These are phyloP conservation scores for Kodamaea lidongshanica DNA, from an alignment of 805 yeast species.

Conservation along the genomic window DNA sequence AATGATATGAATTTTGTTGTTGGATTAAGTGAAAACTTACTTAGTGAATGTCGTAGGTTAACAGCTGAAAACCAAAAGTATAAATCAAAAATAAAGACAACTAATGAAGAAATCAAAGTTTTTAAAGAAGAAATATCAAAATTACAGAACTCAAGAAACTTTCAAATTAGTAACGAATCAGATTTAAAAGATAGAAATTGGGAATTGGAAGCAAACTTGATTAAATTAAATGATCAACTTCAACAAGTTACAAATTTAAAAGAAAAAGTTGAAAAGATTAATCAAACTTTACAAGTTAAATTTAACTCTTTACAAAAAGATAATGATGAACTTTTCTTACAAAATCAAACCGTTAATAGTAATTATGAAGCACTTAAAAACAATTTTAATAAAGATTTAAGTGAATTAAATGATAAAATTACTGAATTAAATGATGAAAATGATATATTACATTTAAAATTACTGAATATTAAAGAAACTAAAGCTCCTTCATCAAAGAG, in stretches of 20 bases:
- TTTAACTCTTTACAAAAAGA: slow-evolving; percentile 34
- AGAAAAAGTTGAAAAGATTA: slow-evolving; percentile 27
- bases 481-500: slow-evolving; percentile 3
- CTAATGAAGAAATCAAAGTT: slow-evolving; percentile 38
- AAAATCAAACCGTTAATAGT: slow-evolving; percentile 35
- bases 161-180: slow-evolving; percentile 39
- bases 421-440: slow-evolving; percentile 65
- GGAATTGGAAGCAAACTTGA: slow-evolving; percentile 54
- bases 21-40: slow-evolving; percentile 65
- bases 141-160: slow-evolving; percentile 28
- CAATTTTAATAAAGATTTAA: slow-evolving; percentile 36
- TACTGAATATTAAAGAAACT: slow-evolving; percentile 13
- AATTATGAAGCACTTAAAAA: slow-evolving; percentile 32
- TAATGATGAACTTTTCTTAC: slow-evolving; percentile 41
- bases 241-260: slow-evolving; percentile 35
- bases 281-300: slow-evolving; percentile 29
- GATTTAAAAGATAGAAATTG: slow-evolving; percentile 54
- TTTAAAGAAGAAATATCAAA: slow-evolving; percentile 30
- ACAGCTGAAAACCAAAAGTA: slow-evolving; percentile 55
- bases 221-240: slow-evolving; percentile 39
- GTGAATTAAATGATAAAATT: slow-evolving; percentile 45
- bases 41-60: slow-evolving; percentile 63
- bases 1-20: slow-evolving; percentile 68
- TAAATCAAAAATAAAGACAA: slow-evolving; percentile 35
- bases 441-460: slow-evolving; percentile 45